These are phyloP conservation scores for Colletotrichum phormii DNA, from an alignment of 2,329 filamentous ascomycete species.

Conservation along the genomic window DNA sequence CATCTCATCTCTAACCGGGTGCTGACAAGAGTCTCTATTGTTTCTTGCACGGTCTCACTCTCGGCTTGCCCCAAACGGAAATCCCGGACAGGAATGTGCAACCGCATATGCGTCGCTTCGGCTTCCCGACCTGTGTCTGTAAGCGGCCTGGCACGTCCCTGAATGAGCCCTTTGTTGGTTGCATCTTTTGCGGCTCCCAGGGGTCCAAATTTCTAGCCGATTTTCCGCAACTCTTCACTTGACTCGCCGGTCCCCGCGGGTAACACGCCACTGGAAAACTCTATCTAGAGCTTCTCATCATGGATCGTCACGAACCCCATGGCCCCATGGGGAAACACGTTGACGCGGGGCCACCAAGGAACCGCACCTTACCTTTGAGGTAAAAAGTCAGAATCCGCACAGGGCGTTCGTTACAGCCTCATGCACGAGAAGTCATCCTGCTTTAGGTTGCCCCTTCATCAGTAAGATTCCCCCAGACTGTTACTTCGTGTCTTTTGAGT, in stretches of 20 bases:
- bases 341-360: neutral
- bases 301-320: neutral
- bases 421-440: neutral
- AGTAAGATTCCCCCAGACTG: neutral
- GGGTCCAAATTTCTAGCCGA: neutral
- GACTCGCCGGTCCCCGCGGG: neutral
- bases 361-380: neutral
- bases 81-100: slow-evolving; percentile 13
- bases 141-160: neutral
- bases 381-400: neutral
- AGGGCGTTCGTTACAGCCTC: neutral
- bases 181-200: neutral
- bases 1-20: neutral
- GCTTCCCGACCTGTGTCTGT: neutral
- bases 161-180: neutral
- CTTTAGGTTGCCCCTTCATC: no score
- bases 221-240: slow-evolving; percentile 3
- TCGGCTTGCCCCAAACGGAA: slow-evolving; percentile 23
- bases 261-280: neutral
- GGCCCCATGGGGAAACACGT: neutral
- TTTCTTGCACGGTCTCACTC: neutral
- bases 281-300: neutral
- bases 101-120: neutral
- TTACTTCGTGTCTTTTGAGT: neutral
- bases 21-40: neutral